Evolutionary conservation across 129 eudicot species (phyloP).

Genomic region (Apium graveolens): DNA sequence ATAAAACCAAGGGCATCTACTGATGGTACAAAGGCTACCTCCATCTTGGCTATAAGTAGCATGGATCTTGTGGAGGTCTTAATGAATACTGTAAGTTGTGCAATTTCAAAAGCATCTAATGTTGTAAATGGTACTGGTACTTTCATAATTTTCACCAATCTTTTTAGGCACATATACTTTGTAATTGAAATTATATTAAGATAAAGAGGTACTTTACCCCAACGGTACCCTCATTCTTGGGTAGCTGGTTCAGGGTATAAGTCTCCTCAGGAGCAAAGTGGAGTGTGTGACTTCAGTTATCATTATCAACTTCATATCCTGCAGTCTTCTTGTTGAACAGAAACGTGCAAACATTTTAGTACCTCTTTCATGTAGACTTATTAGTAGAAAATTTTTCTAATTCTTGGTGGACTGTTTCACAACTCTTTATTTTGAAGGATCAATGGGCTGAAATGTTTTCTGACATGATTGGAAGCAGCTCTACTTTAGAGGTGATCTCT

Average conservation of each 20-base stretch:
- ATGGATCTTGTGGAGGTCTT: slow-evolving; percentile 49
- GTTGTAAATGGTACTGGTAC: background rate
- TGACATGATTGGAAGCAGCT: slow-evolving; percentile 46
- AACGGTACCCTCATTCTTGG: background rate
- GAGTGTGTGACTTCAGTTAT: background rate
- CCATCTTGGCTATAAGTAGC: slow-evolving; percentile 41
- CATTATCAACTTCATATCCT: background rate
- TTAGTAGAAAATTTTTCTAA: background rate
- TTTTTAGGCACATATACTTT: background rate
- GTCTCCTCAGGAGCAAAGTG: background rate
- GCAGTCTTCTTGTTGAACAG: background rate
- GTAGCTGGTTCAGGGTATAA: background rate
- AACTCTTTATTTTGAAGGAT: slow-evolving; percentile 28
- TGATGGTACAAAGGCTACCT: slow-evolving; percentile 64
- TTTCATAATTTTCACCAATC: background rate
- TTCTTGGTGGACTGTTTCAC: background rate
- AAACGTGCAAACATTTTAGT: background rate
- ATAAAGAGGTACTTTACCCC: background rate
- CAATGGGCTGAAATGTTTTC: slow-evolving; percentile 59
- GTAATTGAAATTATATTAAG: background rate
- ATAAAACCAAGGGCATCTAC: slow-evolving; percentile 41
- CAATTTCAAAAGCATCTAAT: background rate
- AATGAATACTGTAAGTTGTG: slow-evolving; percentile 49
- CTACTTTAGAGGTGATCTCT: slow-evolving; percentile 40
- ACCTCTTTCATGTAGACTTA: background rate